Percentiles rank a stretch among this genome's conserved stretches.
phyloP scores from a whole-genome alignment of 352 stramenopile genomes.

The Phytopythium delawarense region DNA sequence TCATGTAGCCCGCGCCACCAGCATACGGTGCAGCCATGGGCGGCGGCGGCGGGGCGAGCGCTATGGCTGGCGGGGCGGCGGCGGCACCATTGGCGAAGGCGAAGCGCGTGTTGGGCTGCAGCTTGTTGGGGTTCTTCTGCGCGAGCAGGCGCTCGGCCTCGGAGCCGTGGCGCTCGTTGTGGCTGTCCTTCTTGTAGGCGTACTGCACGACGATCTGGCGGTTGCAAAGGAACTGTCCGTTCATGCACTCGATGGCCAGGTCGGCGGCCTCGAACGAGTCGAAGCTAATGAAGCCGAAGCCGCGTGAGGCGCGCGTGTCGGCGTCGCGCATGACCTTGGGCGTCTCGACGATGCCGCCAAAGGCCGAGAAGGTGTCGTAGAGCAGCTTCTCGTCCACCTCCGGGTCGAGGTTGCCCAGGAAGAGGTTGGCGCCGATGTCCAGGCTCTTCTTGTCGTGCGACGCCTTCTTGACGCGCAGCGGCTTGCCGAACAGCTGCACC shows the following conservation, averaged over 20 bases:
- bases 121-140: slow-evolving; percentile 76
- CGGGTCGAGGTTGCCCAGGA: slow-evolving; percentile 95
- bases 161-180: slow-evolving; percentile 91
- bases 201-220: slow-evolving; percentile 98
- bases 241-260: slow-evolving; percentile 99
- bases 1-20: slow-evolving; percentile 27
- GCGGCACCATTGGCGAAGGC: slow-evolving; percentile 25
- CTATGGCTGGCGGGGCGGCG: background rate
- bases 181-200: slow-evolving; percentile 97
- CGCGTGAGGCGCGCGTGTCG: slow-evolving; percentile 90
- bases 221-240: slow-evolving; percentile 98
- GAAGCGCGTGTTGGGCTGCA: slow-evolving; percentile 80
- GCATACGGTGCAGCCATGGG: slow-evolving; percentile 19
- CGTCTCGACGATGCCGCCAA: slow-evolving; percentile 96
- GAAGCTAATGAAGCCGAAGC: slow-evolving; percentile 98
- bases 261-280: slow-evolving; percentile 97
- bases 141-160: slow-evolving; percentile 86
- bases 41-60: slow-evolving; percentile 22
- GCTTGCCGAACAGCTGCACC: slow-evolving; percentile 97
- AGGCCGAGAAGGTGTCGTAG: slow-evolving; percentile 99
- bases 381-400: slow-evolving; percentile 99
- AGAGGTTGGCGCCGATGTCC: slow-evolving; percentile 99
- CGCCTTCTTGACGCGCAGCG: slow-evolving; percentile 96
- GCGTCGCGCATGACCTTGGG: slow-evolving; percentile 95
- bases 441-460: slow-evolving; percentile 94